Base-by-base conservation (phyloP, 805 yeast species). In the Monosporozyma yasuniensis region DNA sequence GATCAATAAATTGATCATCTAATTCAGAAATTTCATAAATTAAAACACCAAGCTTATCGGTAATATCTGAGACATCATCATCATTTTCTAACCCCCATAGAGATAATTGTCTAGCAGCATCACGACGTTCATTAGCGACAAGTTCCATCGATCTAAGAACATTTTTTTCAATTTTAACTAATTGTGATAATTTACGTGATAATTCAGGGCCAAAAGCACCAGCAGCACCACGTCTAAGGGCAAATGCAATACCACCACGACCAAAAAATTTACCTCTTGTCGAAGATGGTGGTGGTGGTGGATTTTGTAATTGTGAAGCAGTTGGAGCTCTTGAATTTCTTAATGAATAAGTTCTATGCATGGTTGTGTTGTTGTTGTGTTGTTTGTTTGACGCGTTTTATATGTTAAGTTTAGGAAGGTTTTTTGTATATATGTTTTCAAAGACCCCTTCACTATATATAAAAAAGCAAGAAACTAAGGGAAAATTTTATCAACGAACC, bases 321-420 rank as follows among this genome's bases (percentile, higher is more conserved):
- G 99, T 90, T 54, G 99, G 99, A 38, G 97, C 98, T 72, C 96
- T 86, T 50, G 84, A 70, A 61, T 89, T 83, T 80, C 99, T 89
- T 72, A 91, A 78, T 34, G 99, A 91, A 74, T 93, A 93, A 47
- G 99, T 91, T 83, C 97, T 86, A 79, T 91, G 97, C 99, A 93
- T 93, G 2, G 12, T 45, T 37, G 32, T 25, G n/a, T n/a, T n/a
- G n/a, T n/a, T n/a, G n/a, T n/a, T n/a, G n/a, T n/a, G n/a, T 30
- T 16, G 12, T 35, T 16, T 35, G 39, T 35, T 30, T 10, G 34
- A 25, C 27, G 27, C 27, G 27, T n/a, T n/a, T n/a, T n/a, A n/a
- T n/a, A n/a, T n/a, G n/a, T n/a, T n/a, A n/a, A n/a, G n/a, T n/a
- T n/a, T n/a, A n/a, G n/a, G n/a, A n/a, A n/a, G n/a, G n/a, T n/a